These are phyloP conservation scores for Exutisphaerella laricina DNA, from an alignment of 2,329 filamentous ascomycete genomes.

Conservation along the genomic window DNA sequence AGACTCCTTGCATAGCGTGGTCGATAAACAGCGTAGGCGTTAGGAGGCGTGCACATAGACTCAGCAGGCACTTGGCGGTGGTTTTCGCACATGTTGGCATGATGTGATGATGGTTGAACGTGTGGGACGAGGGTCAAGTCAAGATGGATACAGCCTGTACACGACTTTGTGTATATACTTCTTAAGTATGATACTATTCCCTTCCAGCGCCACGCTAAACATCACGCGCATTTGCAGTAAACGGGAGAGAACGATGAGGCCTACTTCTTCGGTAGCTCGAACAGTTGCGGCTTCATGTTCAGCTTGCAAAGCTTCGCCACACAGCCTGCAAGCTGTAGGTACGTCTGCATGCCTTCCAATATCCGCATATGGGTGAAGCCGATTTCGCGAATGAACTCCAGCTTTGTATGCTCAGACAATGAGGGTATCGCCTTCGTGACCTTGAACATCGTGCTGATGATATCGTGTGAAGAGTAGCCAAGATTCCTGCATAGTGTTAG, in stretches of 20 bases:
- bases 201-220: constrained; percentile 30
- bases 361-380: constrained; percentile 99
- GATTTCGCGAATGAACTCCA: constrained; percentile 93
- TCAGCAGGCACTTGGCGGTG: constrained; percentile 1
- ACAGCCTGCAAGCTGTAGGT: constrained; percentile 89
- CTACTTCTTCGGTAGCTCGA: constrained; percentile 45
- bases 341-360: constrained; percentile 91
- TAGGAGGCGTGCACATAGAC: background rate
- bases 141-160: background rate
- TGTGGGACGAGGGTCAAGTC: background rate
- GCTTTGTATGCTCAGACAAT: constrained; percentile 86
- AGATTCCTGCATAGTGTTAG: constrained; percentile 51
- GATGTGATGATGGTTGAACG: background rate
- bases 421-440: constrained; percentile 94
- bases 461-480: constrained; percentile 97
- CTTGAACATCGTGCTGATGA: constrained; percentile 98
- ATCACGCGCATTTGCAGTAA: too few relatives aligned
- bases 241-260: too few relatives aligned
- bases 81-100: constrained; percentile 1
- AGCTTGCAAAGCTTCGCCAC: constrained; percentile 86
- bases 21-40: constrained; percentile 1
- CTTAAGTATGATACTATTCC: background rate
- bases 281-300: constrained; percentile 90
- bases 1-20: constrained; percentile 3
- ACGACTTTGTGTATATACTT: background rate